phyloP scores from a whole-genome alignment of 208 protist species.

The Phytomonas sp. region DNA sequence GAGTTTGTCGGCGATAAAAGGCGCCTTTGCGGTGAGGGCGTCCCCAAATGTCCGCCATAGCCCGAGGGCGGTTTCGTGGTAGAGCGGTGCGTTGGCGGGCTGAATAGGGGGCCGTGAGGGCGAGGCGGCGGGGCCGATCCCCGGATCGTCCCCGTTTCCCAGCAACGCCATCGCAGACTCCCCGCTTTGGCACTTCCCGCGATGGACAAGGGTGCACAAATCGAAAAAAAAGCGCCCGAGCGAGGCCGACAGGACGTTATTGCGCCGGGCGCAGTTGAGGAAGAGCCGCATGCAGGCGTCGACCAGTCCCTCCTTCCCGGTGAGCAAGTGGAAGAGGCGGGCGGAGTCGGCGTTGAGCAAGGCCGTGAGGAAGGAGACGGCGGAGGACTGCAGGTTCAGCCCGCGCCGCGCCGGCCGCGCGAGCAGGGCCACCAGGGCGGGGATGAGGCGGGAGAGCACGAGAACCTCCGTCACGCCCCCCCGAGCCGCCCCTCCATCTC shows the following conservation, averaged over 20 bases:
- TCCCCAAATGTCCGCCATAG: conserved; percentile 27
- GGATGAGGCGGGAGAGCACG: conserved; percentile 19
- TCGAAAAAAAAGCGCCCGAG: conserved; percentile 35
- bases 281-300: conserved; percentile 32
- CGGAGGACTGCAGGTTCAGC: conserved; percentile 49
- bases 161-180: conserved; percentile 12
- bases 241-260: conserved; percentile 46
- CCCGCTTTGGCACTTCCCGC: conserved; percentile 25
- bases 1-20: conserved; percentile 28
- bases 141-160: background rate
- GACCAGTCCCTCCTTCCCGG: conserved; percentile 16
- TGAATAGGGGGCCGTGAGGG: too few relatives aligned
- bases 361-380: conserved; percentile 30
- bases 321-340: conserved; percentile 14
- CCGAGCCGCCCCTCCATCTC: conserved; percentile 20
- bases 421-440: conserved; percentile 15
- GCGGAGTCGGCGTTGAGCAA: conserved; percentile 18
- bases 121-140: too few relatives aligned
- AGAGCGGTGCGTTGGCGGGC: conserved; percentile 6
- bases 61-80: conserved; percentile 15
- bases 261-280: conserved; percentile 25
- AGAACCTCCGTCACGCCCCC: conserved; percentile 19
- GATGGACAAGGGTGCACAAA: conserved; percentile 37
- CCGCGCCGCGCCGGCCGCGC: conserved; percentile 15
- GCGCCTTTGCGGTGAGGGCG: conserved; percentile 16